phyloP scores from a whole-genome alignment of 2,329 filamentous ascomycete species.

The Stagonosporopsis cucurbitacearum region DNA sequence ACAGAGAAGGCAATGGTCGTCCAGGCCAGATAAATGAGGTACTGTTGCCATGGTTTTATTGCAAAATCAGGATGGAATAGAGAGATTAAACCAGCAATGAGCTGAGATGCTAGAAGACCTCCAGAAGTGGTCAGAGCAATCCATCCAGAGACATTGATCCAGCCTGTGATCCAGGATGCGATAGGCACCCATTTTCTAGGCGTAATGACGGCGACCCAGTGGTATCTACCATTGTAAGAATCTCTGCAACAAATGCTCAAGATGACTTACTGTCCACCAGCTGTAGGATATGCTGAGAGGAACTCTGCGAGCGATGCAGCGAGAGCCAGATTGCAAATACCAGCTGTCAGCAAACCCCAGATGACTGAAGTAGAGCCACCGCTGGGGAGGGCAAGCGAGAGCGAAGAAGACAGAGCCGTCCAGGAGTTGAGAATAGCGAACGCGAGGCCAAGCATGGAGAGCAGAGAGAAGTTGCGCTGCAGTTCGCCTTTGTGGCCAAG shows the following conservation, averaged over 20 bases:
- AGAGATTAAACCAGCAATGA: conserved; percentile 70
- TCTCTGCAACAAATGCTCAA: background rate
- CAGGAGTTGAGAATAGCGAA: conserved; percentile 70
- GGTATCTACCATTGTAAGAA: conserved; percentile 60
- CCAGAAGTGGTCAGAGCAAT: conserved; percentile 70
- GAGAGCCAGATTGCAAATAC: conserved; percentile 71
- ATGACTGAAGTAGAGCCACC: conserved; percentile 75
- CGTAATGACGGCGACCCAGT: conserved; percentile 72
- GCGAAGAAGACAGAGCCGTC: conserved; percentile 65
- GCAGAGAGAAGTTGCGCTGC: conserved; percentile 62
- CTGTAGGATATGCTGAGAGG: conserved; percentile 67
- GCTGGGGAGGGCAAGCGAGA: conserved; percentile 69
- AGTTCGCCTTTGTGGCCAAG: conserved; percentile 66
- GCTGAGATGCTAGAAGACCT: conserved; percentile 69
- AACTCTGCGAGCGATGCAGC: conserved; percentile 75
- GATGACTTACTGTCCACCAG: conserved; percentile 41
- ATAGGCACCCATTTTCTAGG: conserved; percentile 66
- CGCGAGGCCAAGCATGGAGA: conserved; percentile 67
- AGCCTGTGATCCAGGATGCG: conserved; percentile 74
- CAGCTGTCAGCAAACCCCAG: conserved; percentile 67
- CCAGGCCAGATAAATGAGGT: conserved; percentile 73
- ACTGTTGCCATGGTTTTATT: conserved; percentile 71
- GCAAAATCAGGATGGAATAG: conserved; percentile 66
- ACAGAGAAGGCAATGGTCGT: conserved; percentile 66
- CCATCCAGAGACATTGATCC: conserved; percentile 77